Evolutionary conservation across 768 basidiomycete species (phyloP).

Genomic region (Hericium alpestre): DNA sequence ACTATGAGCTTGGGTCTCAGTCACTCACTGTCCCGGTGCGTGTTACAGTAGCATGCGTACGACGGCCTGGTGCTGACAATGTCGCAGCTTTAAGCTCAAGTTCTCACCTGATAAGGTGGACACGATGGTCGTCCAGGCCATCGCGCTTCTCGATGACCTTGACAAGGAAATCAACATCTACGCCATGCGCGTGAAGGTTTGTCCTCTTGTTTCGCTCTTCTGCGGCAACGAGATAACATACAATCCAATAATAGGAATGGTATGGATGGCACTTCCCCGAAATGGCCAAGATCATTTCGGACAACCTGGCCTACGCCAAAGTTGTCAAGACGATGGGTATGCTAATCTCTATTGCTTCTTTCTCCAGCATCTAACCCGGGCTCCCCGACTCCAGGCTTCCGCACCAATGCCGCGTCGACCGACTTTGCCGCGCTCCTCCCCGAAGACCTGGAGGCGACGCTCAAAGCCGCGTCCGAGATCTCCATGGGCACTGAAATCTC

Average conservation of each 20-base stretch:
- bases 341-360: slow-evolving; percentile 12
- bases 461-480: slow-evolving; percentile 94
- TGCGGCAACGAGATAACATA: not conserved
- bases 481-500: slow-evolving; percentile 99
- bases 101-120: slow-evolving; percentile 99
- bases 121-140: slow-evolving; percentile 98
- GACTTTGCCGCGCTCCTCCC: slow-evolving; percentile 86
- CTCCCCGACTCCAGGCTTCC: slow-evolving; percentile 52
- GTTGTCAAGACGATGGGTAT: slow-evolving; percentile 83
- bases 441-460: slow-evolving; percentile 89
- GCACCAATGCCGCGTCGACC: slow-evolving; percentile 82
- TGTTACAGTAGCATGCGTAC: slow-evolving; percentile 1
- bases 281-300: slow-evolving; percentile 95
- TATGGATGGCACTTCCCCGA: slow-evolving; percentile 99
- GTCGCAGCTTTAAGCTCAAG: slow-evolving; percentile 89
- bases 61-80: not conserved
- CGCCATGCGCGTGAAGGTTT: slow-evolving; percentile 94
- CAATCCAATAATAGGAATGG: slow-evolving; percentile 73
- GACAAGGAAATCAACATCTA: slow-evolving; percentile 99
- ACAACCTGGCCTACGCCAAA: slow-evolving; percentile 96
- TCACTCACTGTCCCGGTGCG: slow-evolving; percentile 89
- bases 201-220: not conserved
- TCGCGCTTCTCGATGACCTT: slow-evolving; percentile 92
- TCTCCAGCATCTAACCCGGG: not conserved
- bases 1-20: slow-evolving; percentile 97